A percentile compares a stretch with the other conserved stretches of the same genome.
phyloP scores from a whole-genome alignment of 1,284 basidiomycete species.

The Cryptococcus sp. region DNA sequence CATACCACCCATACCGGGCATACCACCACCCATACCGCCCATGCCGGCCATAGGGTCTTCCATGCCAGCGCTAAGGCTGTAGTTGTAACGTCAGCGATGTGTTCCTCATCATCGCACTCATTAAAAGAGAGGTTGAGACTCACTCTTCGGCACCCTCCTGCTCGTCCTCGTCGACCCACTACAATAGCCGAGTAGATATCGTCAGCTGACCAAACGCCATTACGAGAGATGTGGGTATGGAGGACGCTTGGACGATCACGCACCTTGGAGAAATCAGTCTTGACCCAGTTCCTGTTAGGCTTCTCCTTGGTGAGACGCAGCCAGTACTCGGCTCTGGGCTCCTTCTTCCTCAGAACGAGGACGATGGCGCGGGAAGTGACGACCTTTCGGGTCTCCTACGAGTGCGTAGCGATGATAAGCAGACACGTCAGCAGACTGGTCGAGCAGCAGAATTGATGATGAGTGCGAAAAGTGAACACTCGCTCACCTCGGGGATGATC shows the following conservation, averaged over 20 bases:
- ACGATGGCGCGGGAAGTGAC: slow-evolving; percentile 68
- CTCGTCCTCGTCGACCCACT: slow-evolving; percentile 93
- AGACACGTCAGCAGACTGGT: too few relatives aligned
- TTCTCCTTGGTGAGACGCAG: slow-evolving; percentile 86
- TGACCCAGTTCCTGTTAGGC: slow-evolving; percentile 72
- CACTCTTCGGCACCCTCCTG: slow-evolving; percentile 65
- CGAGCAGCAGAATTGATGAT: too few relatives aligned
- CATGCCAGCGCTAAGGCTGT: slow-evolving; percentile 12
- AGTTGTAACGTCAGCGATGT: slow-evolving; percentile 2
- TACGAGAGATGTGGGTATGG: neutral
- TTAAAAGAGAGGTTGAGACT: too few relatives aligned
- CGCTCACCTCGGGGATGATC: slow-evolving; percentile 68
- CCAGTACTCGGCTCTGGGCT: slow-evolving; percentile 76
- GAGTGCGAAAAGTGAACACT: too few relatives aligned
- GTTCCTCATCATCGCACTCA: too few relatives aligned
- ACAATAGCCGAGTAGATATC: neutral
- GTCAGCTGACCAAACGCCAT: neutral
- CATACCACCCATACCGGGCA: slow-evolving; percentile 39
- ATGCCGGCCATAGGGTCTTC: slow-evolving; percentile 25
- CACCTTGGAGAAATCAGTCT: slow-evolving; percentile 82
- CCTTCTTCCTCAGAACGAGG: slow-evolving; percentile 78
- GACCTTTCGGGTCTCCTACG: slow-evolving; percentile 65
- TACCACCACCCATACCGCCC: slow-evolving; percentile 42
- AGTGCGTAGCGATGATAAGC: neutral
- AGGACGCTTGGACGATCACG: slow-evolving; percentile 2